Conservation (phyloP, 2,329 filamentous ascomycete species). For the Cladosporium halotolerans region DNA sequence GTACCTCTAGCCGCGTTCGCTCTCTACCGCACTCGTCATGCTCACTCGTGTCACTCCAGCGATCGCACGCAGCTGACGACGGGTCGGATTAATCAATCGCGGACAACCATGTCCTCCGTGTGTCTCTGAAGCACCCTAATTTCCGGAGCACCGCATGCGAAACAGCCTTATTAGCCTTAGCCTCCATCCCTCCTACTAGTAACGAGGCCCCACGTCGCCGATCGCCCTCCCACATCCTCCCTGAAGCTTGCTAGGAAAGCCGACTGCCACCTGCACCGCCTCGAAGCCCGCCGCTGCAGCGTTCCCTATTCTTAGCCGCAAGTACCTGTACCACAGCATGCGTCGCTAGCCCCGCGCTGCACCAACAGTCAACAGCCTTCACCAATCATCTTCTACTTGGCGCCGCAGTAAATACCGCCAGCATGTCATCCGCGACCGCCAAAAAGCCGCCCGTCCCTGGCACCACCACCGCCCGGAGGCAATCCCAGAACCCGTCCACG, state of each 20-base stretch:
- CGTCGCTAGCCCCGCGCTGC: background rate
- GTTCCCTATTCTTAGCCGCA: slow-evolving; percentile 6
- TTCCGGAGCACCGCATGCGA: slow-evolving; percentile 8
- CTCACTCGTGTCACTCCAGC: background rate
- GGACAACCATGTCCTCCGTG: slow-evolving; percentile 4
- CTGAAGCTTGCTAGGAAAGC: slow-evolving; percentile 7
- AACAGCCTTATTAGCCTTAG: slow-evolving; percentile 3
- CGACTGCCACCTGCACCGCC: slow-evolving; percentile 3
- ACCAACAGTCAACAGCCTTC: background rate
- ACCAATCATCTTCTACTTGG: background rate
- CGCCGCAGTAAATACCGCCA: slow-evolving; percentile 1
- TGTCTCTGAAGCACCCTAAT: slow-evolving; percentile 5
- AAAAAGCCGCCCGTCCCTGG: slow-evolving; percentile 9
- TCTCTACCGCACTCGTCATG: background rate
- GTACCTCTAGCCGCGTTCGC: too few species aligned
- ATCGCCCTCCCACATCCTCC: slow-evolving; percentile 5
- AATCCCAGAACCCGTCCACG: slow-evolving; percentile 3
- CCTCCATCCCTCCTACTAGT: background rate
- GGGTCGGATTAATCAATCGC: background rate
- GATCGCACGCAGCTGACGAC: background rate
- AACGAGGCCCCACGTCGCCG: background rate
- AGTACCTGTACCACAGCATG: background rate
- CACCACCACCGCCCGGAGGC: slow-evolving; percentile 6
- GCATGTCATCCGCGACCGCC: slow-evolving; percentile 10
- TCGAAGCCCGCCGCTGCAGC: background rate